Base-by-base conservation (phyloP, 768 basidiomycete species). In the Gymnopilus dilepis region DNA sequence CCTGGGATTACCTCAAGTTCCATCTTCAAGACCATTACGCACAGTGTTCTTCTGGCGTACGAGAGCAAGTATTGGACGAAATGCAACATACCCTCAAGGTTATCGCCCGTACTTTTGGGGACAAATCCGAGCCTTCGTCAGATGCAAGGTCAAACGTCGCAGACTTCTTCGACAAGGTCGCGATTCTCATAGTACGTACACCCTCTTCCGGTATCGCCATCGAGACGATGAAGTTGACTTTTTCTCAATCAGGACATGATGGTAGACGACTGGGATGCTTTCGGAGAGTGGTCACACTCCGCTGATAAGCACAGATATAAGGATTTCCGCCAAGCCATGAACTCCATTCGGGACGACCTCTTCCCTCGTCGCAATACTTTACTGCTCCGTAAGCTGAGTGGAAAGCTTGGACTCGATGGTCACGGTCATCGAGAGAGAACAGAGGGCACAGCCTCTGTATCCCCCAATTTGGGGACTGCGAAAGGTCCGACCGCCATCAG, bases 261-360 rank as follows among this genome's bases (percentile, higher is more conserved):
- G 24, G 28, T 60, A 17, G 54, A 48, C n/a, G 53, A 60, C 37
- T 60, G 59, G 59, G 59, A 60, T 8, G 42, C 59, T n/a, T 60
- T 54, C 19, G 59, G 52, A 13, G 59, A 60, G 6, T 54, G 59
- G 59, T 60, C 52, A 3, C 59, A 55, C 24, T 60, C 43, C 22
- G 41, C 51, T 21, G 34, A 53, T 26, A 54, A 60, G 15, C 21
- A 47, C 22, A 48, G 19, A n/a, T 42, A 60, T 53, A 26, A 43
- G n/a, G 53, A 60, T 4, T 60, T 60, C 26, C 34, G 43, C 37
- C 41, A 45, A 28, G 41, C 53, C 19, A 47, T 60, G 59, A 22
- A 22, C 11, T 21, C 43, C 8, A 55, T 43, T 31, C 19, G 52
- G 30, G 45, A 54, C 6, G 59, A 55, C 6, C 41, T 55, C 19